Evolutionary conservation across 116 monocot species (phyloP).

Genomic region (Zostera marina): DNA sequence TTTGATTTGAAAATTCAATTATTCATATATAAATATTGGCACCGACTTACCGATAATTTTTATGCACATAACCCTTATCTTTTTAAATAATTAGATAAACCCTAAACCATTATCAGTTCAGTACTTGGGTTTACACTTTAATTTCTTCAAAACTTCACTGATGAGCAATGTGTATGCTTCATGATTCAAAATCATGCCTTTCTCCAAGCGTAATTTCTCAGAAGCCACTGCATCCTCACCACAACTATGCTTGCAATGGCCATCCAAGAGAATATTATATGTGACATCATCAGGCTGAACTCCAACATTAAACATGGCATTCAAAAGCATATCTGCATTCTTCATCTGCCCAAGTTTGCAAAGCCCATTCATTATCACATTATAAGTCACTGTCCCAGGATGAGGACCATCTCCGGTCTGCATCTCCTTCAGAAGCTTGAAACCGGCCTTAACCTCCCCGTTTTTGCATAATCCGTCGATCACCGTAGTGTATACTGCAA

Average conservation of each 20-base stretch:
- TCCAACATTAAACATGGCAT: slow-evolving; percentile 70
- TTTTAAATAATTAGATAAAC: too few relatives aligned
- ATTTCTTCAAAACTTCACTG: slow-evolving; percentile 26
- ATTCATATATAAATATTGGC: neutral
- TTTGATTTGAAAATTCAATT: neutral
- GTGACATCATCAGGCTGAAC: slow-evolving; percentile 69
- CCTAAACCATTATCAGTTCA: slow-evolving; percentile 2
- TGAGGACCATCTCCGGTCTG: slow-evolving; percentile 25
- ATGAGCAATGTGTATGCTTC: slow-evolving; percentile 49
- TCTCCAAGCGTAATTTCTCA: slow-evolving; percentile 40
- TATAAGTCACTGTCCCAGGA: slow-evolving; percentile 66
- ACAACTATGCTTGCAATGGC: slow-evolving; percentile 35
- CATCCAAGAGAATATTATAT: slow-evolving; percentile 66
- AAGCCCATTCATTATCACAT: slow-evolving; percentile 63
- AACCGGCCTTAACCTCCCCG: slow-evolving; percentile 42
- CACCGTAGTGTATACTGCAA: slow-evolving; percentile 44
- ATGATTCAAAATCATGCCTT: slow-evolving; percentile 71
- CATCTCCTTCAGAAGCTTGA: slow-evolving; percentile 56
- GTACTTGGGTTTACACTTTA: slow-evolving; percentile 6
- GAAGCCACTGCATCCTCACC: slow-evolving; percentile 12
- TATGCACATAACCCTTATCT: too few relatives aligned
- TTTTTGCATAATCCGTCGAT: slow-evolving; percentile 55
- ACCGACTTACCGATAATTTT: too few relatives aligned
- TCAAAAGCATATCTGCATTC: slow-evolving; percentile 68
- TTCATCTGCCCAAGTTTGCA: slow-evolving; percentile 84